Percentiles rank a stretch among this genome's conserved stretches.
Evolutionary conservation across 805 yeast species (phyloP).

Genomic region (Candida nitratophila): DNA sequence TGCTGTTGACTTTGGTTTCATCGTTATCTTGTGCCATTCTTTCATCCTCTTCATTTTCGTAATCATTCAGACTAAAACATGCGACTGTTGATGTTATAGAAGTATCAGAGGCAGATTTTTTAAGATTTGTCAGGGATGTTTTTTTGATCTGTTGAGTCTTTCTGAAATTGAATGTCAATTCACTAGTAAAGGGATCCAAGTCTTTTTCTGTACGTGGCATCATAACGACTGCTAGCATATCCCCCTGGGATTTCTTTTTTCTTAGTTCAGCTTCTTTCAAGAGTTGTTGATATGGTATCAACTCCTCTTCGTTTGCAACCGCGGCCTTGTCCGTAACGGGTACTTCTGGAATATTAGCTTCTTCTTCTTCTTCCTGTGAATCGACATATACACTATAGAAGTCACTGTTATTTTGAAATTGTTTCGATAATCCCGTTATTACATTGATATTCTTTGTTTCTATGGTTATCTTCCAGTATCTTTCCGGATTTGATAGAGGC

Average conservation of each 20-base stretch:
- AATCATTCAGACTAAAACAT: conserved; percentile 23
- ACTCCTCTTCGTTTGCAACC: neutral
- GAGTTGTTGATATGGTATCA: neutral
- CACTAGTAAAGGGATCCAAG: neutral
- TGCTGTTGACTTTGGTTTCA: too few species aligned
- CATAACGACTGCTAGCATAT: neutral
- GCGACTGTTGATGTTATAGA: conserved; percentile 30
- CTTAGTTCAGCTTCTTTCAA: neutral
- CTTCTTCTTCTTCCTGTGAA: conserved; percentile 4
- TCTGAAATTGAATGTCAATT: neutral
- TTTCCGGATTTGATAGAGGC: conserved; percentile 65
- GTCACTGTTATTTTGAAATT: conserved; percentile 13
- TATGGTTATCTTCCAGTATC: conserved; percentile 59
- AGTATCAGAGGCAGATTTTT: conserved; percentile 14
- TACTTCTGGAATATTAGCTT: neutral
- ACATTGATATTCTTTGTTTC: conserved; percentile 24
- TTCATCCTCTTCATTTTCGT: conserved; percentile 5
- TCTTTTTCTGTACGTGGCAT: neutral
- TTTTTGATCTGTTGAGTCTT: neutral
- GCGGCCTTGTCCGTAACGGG: neutral
- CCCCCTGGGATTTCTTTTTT: neutral
- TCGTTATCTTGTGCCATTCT: neutral
- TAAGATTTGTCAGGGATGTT: neutral
- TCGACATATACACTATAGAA: conserved; percentile 15
- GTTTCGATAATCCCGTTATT: conserved; percentile 22